A percentile compares a stretch with the other conserved stretches of the same genome.
Conservation (phyloP, 1,284 basidiomycete species). For the Ceratobasidium theobromae region DNA sequence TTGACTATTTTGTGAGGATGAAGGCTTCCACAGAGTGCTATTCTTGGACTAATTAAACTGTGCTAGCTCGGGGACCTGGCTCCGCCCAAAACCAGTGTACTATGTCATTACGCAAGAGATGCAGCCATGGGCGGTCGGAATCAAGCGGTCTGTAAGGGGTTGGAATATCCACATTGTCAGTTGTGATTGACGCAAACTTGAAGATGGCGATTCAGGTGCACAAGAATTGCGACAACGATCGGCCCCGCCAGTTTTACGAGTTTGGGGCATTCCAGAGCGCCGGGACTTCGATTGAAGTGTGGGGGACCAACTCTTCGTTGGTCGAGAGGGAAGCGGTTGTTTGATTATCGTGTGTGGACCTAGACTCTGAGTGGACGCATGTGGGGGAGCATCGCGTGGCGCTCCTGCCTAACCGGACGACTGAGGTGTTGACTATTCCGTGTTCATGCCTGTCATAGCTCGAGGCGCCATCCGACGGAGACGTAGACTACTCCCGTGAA, state of each 20-base stretch:
- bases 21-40: slow-evolving; percentile 24
- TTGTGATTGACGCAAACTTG: too few species aligned
- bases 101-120: slow-evolving; percentile 71
- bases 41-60: too few species aligned
- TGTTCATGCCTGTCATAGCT: too few species aligned
- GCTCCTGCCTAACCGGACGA: slow-evolving; percentile 51
- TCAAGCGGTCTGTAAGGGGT: slow-evolving; percentile 48
- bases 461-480: too few species aligned
- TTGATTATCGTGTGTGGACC: slow-evolving; percentile 49
- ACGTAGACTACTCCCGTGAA: too few species aligned
- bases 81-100: slow-evolving; percentile 74
- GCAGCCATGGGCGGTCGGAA: slow-evolving; percentile 72
- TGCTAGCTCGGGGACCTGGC: slow-evolving; percentile 18
- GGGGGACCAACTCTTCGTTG: slow-evolving; percentile 52
- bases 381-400: slow-evolving; percentile 40
- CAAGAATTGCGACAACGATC: slow-evolving; percentile 29
- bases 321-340: slow-evolving; percentile 42
- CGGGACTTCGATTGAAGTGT: slow-evolving; percentile 52
- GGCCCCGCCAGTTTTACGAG: slow-evolving; percentile 54
- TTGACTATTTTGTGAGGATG: slow-evolving; percentile 61
- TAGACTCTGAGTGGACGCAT: slow-evolving; percentile 48
- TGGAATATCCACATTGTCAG: too few species aligned
- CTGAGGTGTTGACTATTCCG: slow-evolving; percentile 48
- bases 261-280: slow-evolving; percentile 55
- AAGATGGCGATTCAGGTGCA: slow-evolving; percentile 28